A percentile compares a stretch with the other conserved stretches of the same genome.
Evolutionary conservation across 2,329 filamentous ascomycete genomes (phyloP).

Genomic region (Trichoderma cornu-damae): DNA sequence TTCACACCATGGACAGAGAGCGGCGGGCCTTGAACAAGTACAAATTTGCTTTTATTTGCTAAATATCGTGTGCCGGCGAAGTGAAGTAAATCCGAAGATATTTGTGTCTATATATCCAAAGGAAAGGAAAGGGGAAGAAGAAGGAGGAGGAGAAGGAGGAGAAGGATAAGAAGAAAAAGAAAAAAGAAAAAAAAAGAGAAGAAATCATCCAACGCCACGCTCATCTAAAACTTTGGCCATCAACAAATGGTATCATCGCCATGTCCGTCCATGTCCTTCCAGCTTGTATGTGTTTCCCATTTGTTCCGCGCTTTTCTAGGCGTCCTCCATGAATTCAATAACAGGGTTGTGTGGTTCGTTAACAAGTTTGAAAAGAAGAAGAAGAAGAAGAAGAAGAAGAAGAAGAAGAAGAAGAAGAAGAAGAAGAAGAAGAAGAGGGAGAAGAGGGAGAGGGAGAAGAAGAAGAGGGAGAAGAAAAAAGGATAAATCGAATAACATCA

Average conservation of each 20-base stretch:
- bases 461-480: neutral
- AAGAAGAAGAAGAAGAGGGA: neutral
- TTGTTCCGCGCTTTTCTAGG: conserved; percentile 7
- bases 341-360: conserved; percentile 2
- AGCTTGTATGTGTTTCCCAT: conserved; percentile 10
- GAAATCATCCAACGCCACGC: conserved; percentile 15
- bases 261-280: conserved; percentile 14
- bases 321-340: conserved; percentile 2
- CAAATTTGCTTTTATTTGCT: conserved; percentile 1
- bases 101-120: neutral
- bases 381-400: neutral
- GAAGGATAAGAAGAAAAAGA: neutral
- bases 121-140: too few relatives aligned
- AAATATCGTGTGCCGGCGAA: neutral
- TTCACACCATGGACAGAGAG: neutral
- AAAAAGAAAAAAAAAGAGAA: neutral
- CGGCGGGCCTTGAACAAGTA: neutral
- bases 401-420: neutral
- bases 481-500: neutral
- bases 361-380: neutral
- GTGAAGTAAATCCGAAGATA: neutral
- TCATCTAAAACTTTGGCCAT: conserved; percentile 15
- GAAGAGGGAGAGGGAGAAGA: neutral
- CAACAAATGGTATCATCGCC: conserved; percentile 19
- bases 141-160: too few relatives aligned